Percentiles rank a stretch among this genome's conserved stretches.
Conservation (phyloP, 1,139 yeast species). For the Geotrichum phurueaensis region DNA sequence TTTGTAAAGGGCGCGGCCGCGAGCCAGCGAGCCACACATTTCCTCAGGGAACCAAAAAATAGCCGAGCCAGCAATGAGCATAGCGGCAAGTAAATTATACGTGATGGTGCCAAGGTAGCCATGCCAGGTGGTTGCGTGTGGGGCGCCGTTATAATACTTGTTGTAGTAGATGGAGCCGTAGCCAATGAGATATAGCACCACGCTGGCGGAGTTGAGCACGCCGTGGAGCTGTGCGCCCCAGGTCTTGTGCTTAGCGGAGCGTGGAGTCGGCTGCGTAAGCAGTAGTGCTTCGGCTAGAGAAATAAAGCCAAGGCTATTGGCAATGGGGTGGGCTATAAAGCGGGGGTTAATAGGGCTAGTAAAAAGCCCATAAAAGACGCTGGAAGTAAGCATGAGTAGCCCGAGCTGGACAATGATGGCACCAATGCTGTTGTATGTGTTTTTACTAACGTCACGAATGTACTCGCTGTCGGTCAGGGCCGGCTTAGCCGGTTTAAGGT, state of each 20-base stretch:
- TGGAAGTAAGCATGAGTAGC: conserved; percentile 14
- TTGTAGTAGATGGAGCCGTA: conserved; percentile 26
- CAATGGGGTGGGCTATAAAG: conserved; percentile 27
- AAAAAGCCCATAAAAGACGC: conserved; percentile 21
- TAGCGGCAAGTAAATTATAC: conserved; percentile 20
- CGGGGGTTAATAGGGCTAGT: conserved; percentile 21
- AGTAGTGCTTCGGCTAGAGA: conserved; percentile 24
- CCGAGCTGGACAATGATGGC: conserved; percentile 23
- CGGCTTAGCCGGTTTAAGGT: neutral
- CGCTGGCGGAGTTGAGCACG: conserved; percentile 24
- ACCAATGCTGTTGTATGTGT: conserved; percentile 15
- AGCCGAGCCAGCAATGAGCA: conserved; percentile 25
- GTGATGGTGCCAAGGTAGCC: conserved; percentile 30
- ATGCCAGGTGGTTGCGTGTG: conserved; percentile 31
- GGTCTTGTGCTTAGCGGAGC: conserved; percentile 25
- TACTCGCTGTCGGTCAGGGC: neutral
- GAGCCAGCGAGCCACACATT: conserved; percentile 28
- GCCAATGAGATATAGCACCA: conserved; percentile 22
- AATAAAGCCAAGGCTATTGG: conserved; percentile 24
- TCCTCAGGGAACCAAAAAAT: conserved; percentile 28
- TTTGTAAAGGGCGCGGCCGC: conserved; percentile 30
- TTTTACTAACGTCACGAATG: neutral
- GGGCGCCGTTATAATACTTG: conserved; percentile 26
- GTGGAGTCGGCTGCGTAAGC: conserved; percentile 25
- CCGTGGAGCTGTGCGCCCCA: conserved; percentile 31